Evolutionary conservation across 2,329 filamentous ascomycete genomes (phyloP), one percentile per base, ranked within the genome.

Genomic region (Ascochyta clinopodiicola): DNA sequence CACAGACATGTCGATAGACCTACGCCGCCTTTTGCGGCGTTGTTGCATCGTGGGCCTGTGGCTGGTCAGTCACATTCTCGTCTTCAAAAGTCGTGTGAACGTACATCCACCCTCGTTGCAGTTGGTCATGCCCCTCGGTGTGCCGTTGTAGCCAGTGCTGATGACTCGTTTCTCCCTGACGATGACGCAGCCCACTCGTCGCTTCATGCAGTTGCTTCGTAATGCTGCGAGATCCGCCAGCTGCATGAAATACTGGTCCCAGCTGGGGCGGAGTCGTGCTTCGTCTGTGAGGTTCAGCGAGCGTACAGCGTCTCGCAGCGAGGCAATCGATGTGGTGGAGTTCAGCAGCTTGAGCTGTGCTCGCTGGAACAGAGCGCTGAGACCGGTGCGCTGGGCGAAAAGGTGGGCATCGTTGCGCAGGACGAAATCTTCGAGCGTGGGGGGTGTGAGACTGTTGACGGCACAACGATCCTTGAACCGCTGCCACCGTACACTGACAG

Each of bases 181-280:
- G 9, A 99, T 83, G 6, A 98, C 95, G 77, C 93, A 97, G 7
- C 95, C 95, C 1, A 99, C 95, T 62, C 94, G 87, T 27, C 95
- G 85, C 79, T 98, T 97, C 95, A 99, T 99, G 80, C 95, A 99
- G 77, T 99, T 99, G 71, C 88, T 92, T 61, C 95, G 86, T 65
- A 92, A 89, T 0, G 94, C 91, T 7, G 95, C 95, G 43, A 99
- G 86, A 31, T 90, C 92, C 5, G 95, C 93, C n/a, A 99, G 82
- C 36, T 91, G 87, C 95, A 99, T 99, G 73, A 99, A 99, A 79
- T 99, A 99, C 68, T 90, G 88, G 77, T 99, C 95, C 95, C 95
- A 99, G 44, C 86, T 88, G 0, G 95, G 95, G 1, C 95, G 87
- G 32, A 99, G 82, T 2, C 95, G 88, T 66, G 90, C 85, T 31